Evolutionary conservation across 148 eudicot genomes (phyloP), one percentile per base, ranked within the genome.

Genomic region (Limonium bicolor): DNA sequence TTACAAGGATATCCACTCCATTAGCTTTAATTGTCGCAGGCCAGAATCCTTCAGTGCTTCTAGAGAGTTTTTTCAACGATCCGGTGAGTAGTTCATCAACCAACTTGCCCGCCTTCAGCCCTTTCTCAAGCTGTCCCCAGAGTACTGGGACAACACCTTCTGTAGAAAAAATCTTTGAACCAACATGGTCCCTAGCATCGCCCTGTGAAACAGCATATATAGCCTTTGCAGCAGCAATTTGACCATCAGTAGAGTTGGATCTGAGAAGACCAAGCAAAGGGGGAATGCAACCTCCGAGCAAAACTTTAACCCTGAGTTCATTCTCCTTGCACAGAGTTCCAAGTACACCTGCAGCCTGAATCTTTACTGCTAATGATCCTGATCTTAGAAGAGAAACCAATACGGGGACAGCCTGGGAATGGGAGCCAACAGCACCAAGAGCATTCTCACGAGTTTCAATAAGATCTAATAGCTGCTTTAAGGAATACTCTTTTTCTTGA

Each of bases 351-450:
- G 99, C 99, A 56, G 95, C 87, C 75, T 71, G 93, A 54, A 85
- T 71, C 64, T 90, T 90, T 62, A 90, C 70, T 46, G 72, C 70
- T 39, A 62, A 71, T 46, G 94, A 78, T 36, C 99, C 95, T 40
- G 87, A 76, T 45, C 99, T 77, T 52, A 90, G 77, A 52, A 90
- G 86, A 48, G 99, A 90, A 42, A 90, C 99, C 8, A 90, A 76
- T 23, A 90, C 88, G 6, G 99, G 99, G 69, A 90, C 99, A 32
- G 95, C 99, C 56, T 90, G 99, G 35, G 99, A 90, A 66, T 90
- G 99, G 67, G 95, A 90, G 36, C 95, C 99, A 43, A 90, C 95
- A 55, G 99, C 99, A 67, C 99, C 72, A 58, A 90, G 76, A 60
- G 95, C 99, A 70, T 67, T 85, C 51, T 81, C 99, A 63, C 85